Evolutionary conservation across 345 rosid genomes (phyloP).

Genomic region (Anacardium occidentale): DNA sequence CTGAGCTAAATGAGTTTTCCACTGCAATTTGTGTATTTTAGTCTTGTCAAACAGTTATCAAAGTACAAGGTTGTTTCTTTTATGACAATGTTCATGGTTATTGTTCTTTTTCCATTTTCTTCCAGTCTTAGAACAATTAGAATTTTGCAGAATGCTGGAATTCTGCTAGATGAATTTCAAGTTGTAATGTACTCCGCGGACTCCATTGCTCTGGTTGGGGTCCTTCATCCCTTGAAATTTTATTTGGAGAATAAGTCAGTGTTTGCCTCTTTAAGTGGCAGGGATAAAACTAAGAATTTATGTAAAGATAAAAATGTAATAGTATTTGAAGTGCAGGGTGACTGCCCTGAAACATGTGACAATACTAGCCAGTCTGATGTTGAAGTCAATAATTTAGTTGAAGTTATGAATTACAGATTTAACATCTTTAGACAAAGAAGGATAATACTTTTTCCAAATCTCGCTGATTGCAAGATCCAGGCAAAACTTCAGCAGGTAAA

Average conservation of each 20-base stretch:
- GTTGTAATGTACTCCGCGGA: constrained; percentile 74
- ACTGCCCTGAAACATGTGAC: constrained; percentile 35
- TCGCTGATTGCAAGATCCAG: constrained; percentile 72
- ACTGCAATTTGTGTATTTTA: not conserved
- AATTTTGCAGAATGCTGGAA: constrained; percentile 71
- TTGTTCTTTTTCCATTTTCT: constrained; percentile 15
- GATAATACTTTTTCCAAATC: constrained; percentile 59
- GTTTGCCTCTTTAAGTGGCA: constrained; percentile 20
- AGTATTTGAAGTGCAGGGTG: constrained; percentile 68
- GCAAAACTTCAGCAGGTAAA: constrained; percentile 60
- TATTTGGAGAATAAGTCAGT: constrained; percentile 67
- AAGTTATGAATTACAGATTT: constrained; percentile 40
- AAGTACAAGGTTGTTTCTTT: not conserved
- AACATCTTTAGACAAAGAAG: constrained; percentile 48
- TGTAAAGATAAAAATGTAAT: constrained; percentile 35
- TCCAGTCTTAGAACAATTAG: constrained; percentile 14
- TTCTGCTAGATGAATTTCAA: constrained; percentile 77
- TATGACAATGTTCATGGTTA: constrained; percentile 13
- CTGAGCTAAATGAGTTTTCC: not conserved
- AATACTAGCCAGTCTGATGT: constrained; percentile 27
- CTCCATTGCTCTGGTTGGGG: constrained; percentile 90
- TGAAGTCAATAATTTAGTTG: constrained; percentile 36
- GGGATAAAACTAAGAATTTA: constrained; percentile 20
- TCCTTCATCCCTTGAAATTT: constrained; percentile 73
- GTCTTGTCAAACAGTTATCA: not conserved